Percentiles rank a stretch among this genome's conserved stretches.
These are phyloP conservation scores for Ceratocystis destructans DNA, from an alignment of 2,329 filamentous ascomycete species.

Conservation along the genomic window DNA sequence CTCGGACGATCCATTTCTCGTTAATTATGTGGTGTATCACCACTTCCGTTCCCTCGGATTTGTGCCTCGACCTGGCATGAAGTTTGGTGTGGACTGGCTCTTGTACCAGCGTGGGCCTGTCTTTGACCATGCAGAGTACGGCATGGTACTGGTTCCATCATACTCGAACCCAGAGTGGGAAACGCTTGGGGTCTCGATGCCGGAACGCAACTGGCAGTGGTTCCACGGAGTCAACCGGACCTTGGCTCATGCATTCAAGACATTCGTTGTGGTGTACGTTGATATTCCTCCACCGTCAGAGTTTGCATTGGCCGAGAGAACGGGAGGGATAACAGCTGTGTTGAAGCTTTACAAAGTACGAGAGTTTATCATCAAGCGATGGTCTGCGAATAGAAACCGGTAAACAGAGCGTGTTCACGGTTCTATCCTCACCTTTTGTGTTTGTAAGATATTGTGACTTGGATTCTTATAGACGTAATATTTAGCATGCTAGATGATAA, in stretches of 20 bases:
- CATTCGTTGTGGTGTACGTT: conserved; percentile 76
- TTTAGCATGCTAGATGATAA: not conserved
- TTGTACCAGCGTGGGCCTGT: conserved; percentile 86
- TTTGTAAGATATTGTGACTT: not conserved
- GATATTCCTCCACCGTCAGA: conserved; percentile 62
- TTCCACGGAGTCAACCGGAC: conserved; percentile 83
- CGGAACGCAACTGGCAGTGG: conserved; percentile 57
- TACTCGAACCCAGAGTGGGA: conserved; percentile 67
- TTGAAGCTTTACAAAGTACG: conserved; percentile 60
- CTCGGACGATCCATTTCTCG: conserved; percentile 70
- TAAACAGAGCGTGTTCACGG: conserved; percentile 19
- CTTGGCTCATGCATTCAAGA: conserved; percentile 81
- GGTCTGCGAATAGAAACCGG: conserved; percentile 66
- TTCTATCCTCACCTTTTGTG: not conserved
- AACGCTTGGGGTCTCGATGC: conserved; percentile 36
- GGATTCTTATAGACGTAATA: not conserved
- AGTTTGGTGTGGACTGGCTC: conserved; percentile 91
- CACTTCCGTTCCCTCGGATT: conserved; percentile 92
- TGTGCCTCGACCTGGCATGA: conserved; percentile 83
- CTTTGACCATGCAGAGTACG: conserved; percentile 91
- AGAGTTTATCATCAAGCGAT: conserved; percentile 69
- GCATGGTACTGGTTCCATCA: conserved; percentile 67
- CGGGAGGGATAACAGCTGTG: conserved; percentile 44
- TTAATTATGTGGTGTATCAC: conserved; percentile 84
- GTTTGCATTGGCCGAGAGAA: conserved; percentile 31